phyloP scores from a whole-genome alignment of 768 basidiomycete genomes.

The Lactifluus pinguis region DNA sequence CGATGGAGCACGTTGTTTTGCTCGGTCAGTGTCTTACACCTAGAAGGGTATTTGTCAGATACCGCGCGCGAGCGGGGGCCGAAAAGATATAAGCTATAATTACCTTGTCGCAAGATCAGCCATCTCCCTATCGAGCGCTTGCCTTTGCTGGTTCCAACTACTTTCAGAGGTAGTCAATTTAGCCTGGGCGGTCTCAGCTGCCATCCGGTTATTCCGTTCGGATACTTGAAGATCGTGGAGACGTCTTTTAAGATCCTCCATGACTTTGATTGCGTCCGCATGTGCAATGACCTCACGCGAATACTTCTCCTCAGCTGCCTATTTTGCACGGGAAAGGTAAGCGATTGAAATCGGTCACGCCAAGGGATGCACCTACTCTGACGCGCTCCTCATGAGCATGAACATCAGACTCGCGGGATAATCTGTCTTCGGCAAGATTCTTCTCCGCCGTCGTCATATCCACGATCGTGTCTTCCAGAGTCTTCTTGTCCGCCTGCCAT shows the following conservation, averaged over 20 bases:
- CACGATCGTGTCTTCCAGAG: slow-evolving; percentile 72
- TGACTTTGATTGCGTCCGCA: slow-evolving; percentile 72
- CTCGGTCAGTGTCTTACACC: slow-evolving; percentile 61
- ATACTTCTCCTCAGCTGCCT: slow-evolving; percentile 71
- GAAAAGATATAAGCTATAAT: slow-evolving; percentile 9
- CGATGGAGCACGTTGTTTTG: slow-evolving; percentile 75
- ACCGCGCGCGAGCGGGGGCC: neutral
- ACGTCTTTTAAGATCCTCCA: slow-evolving; percentile 57
- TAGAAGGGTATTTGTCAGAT: slow-evolving; percentile 23
- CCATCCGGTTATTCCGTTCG: slow-evolving; percentile 49
- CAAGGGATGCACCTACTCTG: slow-evolving; percentile 35
- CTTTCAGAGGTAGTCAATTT: slow-evolving; percentile 62
- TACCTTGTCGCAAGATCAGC: slow-evolving; percentile 63
- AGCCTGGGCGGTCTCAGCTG: slow-evolving; percentile 64
- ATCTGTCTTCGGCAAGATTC: slow-evolving; percentile 52
- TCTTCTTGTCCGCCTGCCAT: slow-evolving; percentile 74
- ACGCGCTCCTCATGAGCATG: slow-evolving; percentile 60
- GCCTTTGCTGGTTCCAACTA: slow-evolving; percentile 77
- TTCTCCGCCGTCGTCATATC: slow-evolving; percentile 72
- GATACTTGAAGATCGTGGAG: slow-evolving; percentile 42
- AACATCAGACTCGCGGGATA: slow-evolving; percentile 55
- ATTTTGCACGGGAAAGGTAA: slow-evolving; percentile 23
- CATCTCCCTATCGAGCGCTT: slow-evolving; percentile 69
- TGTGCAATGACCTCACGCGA: slow-evolving; percentile 75
- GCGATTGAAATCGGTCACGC: neutral